These are phyloP conservation scores for Neoboletus brunneissimus DNA, from an alignment of 768 basidiomycete species.

Conservation along the genomic window DNA sequence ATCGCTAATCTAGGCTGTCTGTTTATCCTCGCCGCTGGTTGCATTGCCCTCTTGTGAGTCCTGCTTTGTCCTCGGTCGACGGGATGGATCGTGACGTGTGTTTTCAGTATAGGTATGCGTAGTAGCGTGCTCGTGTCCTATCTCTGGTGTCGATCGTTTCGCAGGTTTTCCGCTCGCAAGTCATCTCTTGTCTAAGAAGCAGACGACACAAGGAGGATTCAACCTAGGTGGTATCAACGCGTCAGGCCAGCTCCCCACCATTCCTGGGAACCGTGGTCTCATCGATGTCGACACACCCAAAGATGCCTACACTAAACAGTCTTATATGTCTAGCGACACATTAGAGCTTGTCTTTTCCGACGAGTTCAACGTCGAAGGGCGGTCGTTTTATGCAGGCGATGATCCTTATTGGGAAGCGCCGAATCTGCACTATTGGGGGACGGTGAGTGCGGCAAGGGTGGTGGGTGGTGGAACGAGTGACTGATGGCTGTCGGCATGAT, in stretches of 20 bases:
- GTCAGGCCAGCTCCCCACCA: conserved; percentile 58
- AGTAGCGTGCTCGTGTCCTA: neutral
- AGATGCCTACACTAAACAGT: conserved; percentile 39
- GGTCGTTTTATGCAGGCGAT: conserved; percentile 67
- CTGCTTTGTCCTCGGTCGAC: neutral
- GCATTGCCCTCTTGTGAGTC: conserved; percentile 57
- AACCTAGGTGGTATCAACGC: conserved; percentile 76
- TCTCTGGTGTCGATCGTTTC: neutral
- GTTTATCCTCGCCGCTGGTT: conserved; percentile 46
- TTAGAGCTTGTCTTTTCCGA: conserved; percentile 70
- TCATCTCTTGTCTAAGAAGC: conserved; percentile 42
- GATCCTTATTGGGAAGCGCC: conserved; percentile 58
- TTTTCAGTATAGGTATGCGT: conserved; percentile 17
- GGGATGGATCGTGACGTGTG: neutral
- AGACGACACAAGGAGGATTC: conserved; percentile 51
- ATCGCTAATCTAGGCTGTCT: conserved; percentile 68
- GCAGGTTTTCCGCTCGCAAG: conserved; percentile 49
- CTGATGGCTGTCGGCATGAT: conserved; percentile 9
- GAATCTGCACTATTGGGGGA: conserved; percentile 67
- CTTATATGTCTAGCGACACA: conserved; percentile 38
- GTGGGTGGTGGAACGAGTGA: too few relatives aligned
- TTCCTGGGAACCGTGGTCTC: conserved; percentile 44
- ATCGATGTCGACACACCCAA: conserved; percentile 56
- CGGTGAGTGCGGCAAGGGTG: conserved; percentile 33
- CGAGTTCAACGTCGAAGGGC: conserved; percentile 75